Evolutionary conservation across 1,284 basidiomycete genomes (phyloP).

Genomic region (Pterulicium gracile): DNA sequence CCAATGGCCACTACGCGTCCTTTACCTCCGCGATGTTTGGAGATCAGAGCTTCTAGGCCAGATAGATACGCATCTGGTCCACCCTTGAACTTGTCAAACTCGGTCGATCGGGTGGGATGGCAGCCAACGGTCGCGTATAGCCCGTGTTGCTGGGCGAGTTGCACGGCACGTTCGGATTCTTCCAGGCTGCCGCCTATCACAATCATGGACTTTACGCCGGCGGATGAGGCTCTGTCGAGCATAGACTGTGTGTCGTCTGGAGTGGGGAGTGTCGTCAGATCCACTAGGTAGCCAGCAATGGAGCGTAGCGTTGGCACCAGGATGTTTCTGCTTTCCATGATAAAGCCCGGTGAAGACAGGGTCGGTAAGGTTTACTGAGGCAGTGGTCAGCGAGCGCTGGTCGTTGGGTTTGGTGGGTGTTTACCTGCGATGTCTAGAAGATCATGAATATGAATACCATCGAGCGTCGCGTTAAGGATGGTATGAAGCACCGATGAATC

Average conservation of each 20-base stretch:
- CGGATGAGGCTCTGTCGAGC: conserved; percentile 45
- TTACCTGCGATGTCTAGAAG: conserved; percentile 37
- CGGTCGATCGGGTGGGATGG: conserved; percentile 76
- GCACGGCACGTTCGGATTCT: conserved; percentile 56
- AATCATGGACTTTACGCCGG: conserved; percentile 71
- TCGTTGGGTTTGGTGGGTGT: background rate
- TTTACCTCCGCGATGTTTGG: conserved; percentile 38
- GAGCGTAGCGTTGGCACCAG: conserved; percentile 32
- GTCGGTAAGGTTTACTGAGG: conserved; percentile 49
- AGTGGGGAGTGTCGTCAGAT: background rate
- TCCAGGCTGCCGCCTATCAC: conserved; percentile 71
- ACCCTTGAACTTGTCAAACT: conserved; percentile 55
- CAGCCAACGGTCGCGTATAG: conserved; percentile 77
- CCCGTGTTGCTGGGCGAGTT: conserved; percentile 49
- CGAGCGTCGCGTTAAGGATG: too few relatives aligned
- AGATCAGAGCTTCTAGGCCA: conserved; percentile 49
- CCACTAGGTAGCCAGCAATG: background rate
- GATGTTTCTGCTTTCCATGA: conserved; percentile 41
- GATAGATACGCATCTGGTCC: conserved; percentile 59
- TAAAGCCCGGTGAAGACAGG: conserved; percentile 48
- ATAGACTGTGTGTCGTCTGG: conserved; percentile 63
- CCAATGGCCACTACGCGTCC: conserved; percentile 70
- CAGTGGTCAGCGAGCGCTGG: background rate
- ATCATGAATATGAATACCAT: too few relatives aligned
- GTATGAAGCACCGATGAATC: too few relatives aligned